phyloP scores from a whole-genome alignment of 2,329 filamentous ascomycete genomes.

The Diaporthe humulicola region DNA sequence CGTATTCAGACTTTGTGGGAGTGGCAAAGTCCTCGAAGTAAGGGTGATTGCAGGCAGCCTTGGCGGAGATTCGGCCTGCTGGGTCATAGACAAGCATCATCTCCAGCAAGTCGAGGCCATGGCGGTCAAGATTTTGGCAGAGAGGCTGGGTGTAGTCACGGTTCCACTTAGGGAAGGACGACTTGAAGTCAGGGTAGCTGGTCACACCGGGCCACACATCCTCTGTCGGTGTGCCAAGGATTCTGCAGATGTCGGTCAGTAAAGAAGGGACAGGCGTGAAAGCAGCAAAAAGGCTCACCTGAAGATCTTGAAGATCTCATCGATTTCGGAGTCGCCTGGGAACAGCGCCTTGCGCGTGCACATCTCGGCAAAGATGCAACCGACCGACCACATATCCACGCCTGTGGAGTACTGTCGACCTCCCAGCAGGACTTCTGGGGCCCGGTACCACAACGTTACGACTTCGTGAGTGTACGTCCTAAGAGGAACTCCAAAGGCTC shows the following conservation, averaged over 20 bases:
- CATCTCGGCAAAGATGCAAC: constrained; percentile 94
- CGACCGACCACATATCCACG: constrained; percentile 93
- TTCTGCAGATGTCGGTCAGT: constrained; percentile 53
- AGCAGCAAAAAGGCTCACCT: constrained; percentile 62
- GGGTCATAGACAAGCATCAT: constrained; percentile 86
- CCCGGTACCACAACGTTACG: constrained; percentile 90
- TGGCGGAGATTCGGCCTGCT: constrained; percentile 85
- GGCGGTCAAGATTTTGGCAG: constrained; percentile 78
- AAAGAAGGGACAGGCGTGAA: neutral
- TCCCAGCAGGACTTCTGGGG: constrained; percentile 87
- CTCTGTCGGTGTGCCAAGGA: constrained; percentile 86
- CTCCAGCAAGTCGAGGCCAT: constrained; percentile 75
- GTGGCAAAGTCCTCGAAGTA: constrained; percentile 72
- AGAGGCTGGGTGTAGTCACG: constrained; percentile 74
- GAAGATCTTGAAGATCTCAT: constrained; percentile 97
- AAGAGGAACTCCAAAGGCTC: constrained; percentile 89
- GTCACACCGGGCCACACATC: constrained; percentile 87
- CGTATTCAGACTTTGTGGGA: constrained; percentile 45
- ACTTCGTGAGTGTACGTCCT: constrained; percentile 94
- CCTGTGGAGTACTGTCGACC: constrained; percentile 93
- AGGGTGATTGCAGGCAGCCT: constrained; percentile 85
- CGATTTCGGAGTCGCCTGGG: constrained; percentile 91
- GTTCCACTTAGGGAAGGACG: constrained; percentile 88
- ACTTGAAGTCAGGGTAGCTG: constrained; percentile 90
- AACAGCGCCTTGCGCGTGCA: constrained; percentile 91